These are phyloP conservation scores for Clavariopsis aquatica DNA, from an alignment of 495 filamentous ascomycete species.

Conservation along the genomic window DNA sequence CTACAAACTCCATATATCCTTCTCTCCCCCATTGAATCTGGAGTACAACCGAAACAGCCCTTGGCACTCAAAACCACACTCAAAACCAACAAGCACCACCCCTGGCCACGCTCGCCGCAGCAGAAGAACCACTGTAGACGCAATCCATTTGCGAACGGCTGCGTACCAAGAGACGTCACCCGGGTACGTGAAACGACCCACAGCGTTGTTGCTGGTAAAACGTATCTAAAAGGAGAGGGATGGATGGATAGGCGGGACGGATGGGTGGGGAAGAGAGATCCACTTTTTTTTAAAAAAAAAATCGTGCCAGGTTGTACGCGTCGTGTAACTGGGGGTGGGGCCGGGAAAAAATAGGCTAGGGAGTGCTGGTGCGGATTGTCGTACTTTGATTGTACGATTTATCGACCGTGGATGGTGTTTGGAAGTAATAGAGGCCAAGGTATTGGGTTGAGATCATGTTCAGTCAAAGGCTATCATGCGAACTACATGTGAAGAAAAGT, in stretches of 20 bases:
- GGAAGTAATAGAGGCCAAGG: too few relatives aligned
- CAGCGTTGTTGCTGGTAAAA: background rate
- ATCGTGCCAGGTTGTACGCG: background rate
- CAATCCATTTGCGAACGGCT: background rate
- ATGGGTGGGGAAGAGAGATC: background rate
- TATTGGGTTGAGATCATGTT: too few relatives aligned
- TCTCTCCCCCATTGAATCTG: too few relatives aligned
- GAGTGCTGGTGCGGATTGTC: background rate
- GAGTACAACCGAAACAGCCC: background rate
- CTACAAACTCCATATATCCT: too few relatives aligned
- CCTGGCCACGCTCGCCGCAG: background rate
- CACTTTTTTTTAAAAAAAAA: background rate
- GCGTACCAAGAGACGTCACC: conserved; percentile 10
- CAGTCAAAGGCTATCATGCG: too few relatives aligned
- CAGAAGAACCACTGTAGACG: background rate
- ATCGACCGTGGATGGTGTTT: too few relatives aligned
- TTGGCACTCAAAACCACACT: background rate
- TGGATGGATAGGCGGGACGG: background rate
- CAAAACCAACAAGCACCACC: background rate
- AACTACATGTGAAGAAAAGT: too few relatives aligned
- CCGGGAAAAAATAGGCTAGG: background rate
- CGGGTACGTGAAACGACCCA: background rate
- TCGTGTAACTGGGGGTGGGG: background rate
- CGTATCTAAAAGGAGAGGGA: background rate
- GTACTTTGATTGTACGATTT: background rate